These are phyloP conservation scores for Cercophora samala DNA, from an alignment of 495 filamentous ascomycete species.

Conservation along the genomic window DNA sequence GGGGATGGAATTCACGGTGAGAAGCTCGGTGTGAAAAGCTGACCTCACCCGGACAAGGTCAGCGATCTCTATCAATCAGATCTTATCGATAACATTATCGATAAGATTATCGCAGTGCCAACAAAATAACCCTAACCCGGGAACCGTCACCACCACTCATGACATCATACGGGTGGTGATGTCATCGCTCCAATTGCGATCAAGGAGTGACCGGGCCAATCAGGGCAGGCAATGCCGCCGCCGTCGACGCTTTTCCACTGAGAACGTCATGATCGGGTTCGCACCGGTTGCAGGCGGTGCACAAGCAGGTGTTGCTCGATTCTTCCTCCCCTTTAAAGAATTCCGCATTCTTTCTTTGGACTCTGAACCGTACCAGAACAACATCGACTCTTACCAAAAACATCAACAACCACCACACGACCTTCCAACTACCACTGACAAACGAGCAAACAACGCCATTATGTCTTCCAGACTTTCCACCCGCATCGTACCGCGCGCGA, in stretches of 20 bases:
- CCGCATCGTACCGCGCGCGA: slow-evolving; percentile 13
- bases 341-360: not conserved
- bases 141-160: no score
- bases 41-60: no score
- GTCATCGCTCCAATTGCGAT: not conserved
- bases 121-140: not conserved
- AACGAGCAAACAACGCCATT: not conserved
- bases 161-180: slow-evolving; percentile 1
- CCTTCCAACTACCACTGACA: not conserved
- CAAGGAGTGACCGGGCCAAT: not conserved
- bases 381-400: not conserved
- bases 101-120: no score
- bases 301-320: not conserved
- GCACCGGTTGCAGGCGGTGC: slow-evolving; percentile 4
- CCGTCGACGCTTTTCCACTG: not conserved
- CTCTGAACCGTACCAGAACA: not conserved
- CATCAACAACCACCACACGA: no score
- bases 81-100: not conserved
- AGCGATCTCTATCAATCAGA: not conserved
- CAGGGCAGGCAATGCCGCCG: not conserved
- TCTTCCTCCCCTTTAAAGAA: not conserved
- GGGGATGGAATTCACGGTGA: not conserved
- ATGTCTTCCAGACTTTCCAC: slow-evolving; percentile 9
- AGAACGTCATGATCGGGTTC: slow-evolving; percentile 3
- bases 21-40: not conserved